A percentile compares a stretch with the other conserved stretches of the same genome.
Conservation (phyloP, 2,329 filamentous ascomycete species). For the Anthostomella pinea region DNA sequence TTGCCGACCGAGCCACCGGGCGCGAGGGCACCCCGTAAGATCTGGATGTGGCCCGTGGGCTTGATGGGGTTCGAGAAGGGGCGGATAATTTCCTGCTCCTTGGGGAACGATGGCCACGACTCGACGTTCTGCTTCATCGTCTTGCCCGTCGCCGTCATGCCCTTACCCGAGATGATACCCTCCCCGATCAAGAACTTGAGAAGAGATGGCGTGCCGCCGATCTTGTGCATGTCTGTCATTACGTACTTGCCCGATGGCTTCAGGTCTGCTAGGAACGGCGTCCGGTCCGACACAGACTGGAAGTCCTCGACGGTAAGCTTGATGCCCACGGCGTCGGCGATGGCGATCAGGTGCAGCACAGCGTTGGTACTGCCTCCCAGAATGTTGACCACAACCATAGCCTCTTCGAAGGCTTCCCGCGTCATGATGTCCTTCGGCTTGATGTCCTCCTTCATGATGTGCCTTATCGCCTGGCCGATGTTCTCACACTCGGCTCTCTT, state of each 20-base stretch:
- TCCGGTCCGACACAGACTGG: slow-evolving; percentile 76
- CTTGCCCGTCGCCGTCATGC: slow-evolving; percentile 84
- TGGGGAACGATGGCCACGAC: slow-evolving; percentile 68
- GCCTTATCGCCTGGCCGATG: slow-evolving; percentile 71
- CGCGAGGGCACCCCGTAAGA: slow-evolving; percentile 79
- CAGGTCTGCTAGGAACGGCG: slow-evolving; percentile 75
- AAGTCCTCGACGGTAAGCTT: slow-evolving; percentile 85
- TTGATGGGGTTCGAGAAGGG: slow-evolving; percentile 83
- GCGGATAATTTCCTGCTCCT: slow-evolving; percentile 78
- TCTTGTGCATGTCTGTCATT: slow-evolving; percentile 80
- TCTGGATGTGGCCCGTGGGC: slow-evolving; percentile 81
- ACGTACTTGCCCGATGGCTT: slow-evolving; percentile 86
- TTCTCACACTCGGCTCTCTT: slow-evolving; percentile 72
- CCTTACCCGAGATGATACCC: slow-evolving; percentile 74
- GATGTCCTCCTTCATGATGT: slow-evolving; percentile 73
- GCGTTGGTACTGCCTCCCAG: slow-evolving; percentile 84
- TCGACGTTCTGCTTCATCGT: slow-evolving; percentile 84
- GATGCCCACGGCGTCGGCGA: slow-evolving; percentile 76
- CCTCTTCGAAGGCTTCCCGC: slow-evolving; percentile 77
- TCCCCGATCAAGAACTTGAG: slow-evolving; percentile 86
- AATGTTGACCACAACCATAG: slow-evolving; percentile 79
- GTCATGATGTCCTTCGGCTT: slow-evolving; percentile 76
- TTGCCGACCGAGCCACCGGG: slow-evolving; percentile 87
- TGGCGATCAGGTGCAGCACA: slow-evolving; percentile 80
- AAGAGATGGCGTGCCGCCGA: slow-evolving; percentile 82